These are phyloP conservation scores for Calocera cornea DNA, from an alignment of 768 basidiomycete genomes.

Conservation along the genomic window DNA sequence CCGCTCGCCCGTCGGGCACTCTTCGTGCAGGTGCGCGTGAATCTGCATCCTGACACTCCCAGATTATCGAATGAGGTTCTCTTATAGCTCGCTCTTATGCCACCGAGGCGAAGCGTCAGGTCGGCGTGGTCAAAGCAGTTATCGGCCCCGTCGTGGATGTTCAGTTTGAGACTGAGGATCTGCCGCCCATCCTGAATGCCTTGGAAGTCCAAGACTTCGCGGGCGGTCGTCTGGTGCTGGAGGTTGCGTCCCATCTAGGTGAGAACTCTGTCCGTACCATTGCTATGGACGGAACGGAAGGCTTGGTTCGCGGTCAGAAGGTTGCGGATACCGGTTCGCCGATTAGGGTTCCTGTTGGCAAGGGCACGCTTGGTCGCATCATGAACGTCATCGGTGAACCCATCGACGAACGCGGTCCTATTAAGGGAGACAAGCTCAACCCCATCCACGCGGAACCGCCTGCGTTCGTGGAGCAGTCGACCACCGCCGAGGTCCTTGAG, in stretches of 20 bases:
- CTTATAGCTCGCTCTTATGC: conserved; percentile 70
- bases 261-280: conserved; percentile 99
- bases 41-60: background rate
- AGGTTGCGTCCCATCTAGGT: conserved; percentile 95
- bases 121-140: conserved; percentile 89
- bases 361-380: conserved; percentile 90
- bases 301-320: conserved; percentile 97
- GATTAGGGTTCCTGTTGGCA: conserved; percentile 93
- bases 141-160: conserved; percentile 99
- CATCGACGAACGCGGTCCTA: conserved; percentile 98
- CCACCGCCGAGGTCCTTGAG: conserved; percentile 95
- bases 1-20: conserved; percentile 30
- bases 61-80: conserved; percentile 18
- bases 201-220: conserved; percentile 92
- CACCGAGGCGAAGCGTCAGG: conserved; percentile 62
- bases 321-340: conserved; percentile 94
- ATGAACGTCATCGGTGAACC: conserved; percentile 99
- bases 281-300: conserved; percentile 99
- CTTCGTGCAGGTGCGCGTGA: conserved; percentile 34
- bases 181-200: conserved; percentile 96
- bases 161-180: conserved; percentile 87
- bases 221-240: conserved; percentile 94
- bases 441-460: conserved; percentile 98
- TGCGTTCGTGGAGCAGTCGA: conserved; percentile 95
- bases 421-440: conserved; percentile 80